Conservation (phyloP, 2,329 filamentous ascomycete genomes). For the Ploettnerulaceae sp. region DNA sequence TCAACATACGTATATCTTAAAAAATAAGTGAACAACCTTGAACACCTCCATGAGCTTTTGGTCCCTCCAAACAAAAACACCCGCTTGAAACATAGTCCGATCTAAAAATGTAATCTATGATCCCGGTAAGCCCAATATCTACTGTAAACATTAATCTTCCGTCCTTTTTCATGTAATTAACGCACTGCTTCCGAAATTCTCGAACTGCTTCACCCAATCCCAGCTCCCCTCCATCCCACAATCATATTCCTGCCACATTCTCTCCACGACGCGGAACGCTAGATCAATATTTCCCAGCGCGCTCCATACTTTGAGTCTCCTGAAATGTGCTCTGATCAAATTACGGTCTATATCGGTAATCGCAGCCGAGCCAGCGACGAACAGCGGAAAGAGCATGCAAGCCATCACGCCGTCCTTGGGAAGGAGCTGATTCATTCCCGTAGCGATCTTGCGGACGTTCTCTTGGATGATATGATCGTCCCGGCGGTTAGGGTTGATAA, state of each 20-base stretch:
- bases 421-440: slow-evolving; percentile 18
- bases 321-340: slow-evolving; percentile 13
- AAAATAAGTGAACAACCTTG: too few species aligned
- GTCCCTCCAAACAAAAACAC: background rate
- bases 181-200: slow-evolving; percentile 14
- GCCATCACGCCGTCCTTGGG: slow-evolving; percentile 16
- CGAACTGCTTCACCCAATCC: slow-evolving; percentile 24
- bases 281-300: slow-evolving; percentile 23
- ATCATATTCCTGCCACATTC: slow-evolving; percentile 23
- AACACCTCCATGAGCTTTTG: too few species aligned
- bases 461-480: slow-evolving; percentile 12
- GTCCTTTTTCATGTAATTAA: slow-evolving; percentile 19
- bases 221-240: slow-evolving; percentile 7
- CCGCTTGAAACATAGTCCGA: background rate
- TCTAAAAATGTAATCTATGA: background rate
- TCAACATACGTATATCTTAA: too few species aligned
- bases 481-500: slow-evolving; percentile 15
- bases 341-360: slow-evolving; percentile 14
- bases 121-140: background rate
- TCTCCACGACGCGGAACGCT: slow-evolving; percentile 13
- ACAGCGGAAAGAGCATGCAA: slow-evolving; percentile 25
- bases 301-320: slow-evolving; percentile 19
- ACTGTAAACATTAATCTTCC: background rate
- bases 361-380: slow-evolving; percentile 20
- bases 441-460: slow-evolving; percentile 9